Evolutionary conservation across 2,329 filamentous ascomycete species (phyloP).

Genomic region (Spiromastix sp.): DNA sequence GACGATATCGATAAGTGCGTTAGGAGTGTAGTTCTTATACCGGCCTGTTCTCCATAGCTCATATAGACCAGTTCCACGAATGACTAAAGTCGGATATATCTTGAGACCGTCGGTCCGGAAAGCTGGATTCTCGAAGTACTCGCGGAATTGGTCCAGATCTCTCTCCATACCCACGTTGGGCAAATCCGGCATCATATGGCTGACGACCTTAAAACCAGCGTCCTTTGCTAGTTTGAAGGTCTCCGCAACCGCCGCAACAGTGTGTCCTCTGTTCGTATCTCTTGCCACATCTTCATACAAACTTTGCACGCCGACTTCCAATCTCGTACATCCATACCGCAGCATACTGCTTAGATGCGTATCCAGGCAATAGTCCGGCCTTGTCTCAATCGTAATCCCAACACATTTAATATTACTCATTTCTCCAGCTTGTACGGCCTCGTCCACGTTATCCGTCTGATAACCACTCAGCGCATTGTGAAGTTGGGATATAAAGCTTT

Average conservation of each 20-base stretch:
- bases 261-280: conserved; percentile 94
- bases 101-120: conserved; percentile 96
- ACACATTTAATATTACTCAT: conserved; percentile 98
- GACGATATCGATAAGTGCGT: conserved; percentile 88
- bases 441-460: conserved; percentile 86
- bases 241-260: conserved; percentile 87
- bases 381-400: conserved; percentile 94
- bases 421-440: conserved; percentile 86
- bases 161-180: conserved; percentile 98
- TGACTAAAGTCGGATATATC: conserved; percentile 95
- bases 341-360: conserved; percentile 95
- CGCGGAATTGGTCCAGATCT: conserved; percentile 90
- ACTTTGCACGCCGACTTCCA: conserved; percentile 93
- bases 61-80: conserved; percentile 90
- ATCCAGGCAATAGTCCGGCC: conserved; percentile 92
- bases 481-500: conserved; percentile 88
- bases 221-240: conserved; percentile 97
- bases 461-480: conserved; percentile 97
- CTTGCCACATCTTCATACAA: conserved; percentile 97
- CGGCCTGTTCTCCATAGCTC: conserved; percentile 94
- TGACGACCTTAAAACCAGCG: conserved; percentile 96
- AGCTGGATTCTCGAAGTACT: conserved; percentile 94
- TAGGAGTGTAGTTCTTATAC: conserved; percentile 98
- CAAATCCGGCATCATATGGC: conserved; percentile 98
- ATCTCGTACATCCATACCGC: conserved; percentile 88